Evolutionary conservation across 1,284 basidiomycete genomes (phyloP), one percentile per base, ranked within the genome.

Genomic region (Coriolopsis trogii): DNA sequence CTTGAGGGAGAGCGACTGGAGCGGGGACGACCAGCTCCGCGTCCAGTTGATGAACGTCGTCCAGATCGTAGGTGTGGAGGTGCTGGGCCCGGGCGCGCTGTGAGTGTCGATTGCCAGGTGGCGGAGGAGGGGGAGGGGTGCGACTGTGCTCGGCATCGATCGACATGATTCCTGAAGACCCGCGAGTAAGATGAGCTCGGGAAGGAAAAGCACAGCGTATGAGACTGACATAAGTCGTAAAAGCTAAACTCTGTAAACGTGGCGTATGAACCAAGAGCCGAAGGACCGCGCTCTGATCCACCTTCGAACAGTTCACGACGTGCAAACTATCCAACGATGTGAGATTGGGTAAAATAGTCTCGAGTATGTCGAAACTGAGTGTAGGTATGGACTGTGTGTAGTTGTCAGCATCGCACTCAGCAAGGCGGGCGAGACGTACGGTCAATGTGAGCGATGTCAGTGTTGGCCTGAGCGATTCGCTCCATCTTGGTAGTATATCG

Each of bases 401-500:
- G 16, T 13, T 4, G 3, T 43, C 16, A 46, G 16, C 21, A 21
- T 23, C 4, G 24, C 31, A 5, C 16, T 6, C 5, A 5, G 30
- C 30, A 16, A n/a, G n/a, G n/a, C n/a, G n/a, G n/a, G 16, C 6
- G 16, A 28, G 10, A 71, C 82, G 55, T 60, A 89, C 87, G 60
- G 71, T 80, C 34, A 89, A 63, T 0, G 80, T 80, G 55, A 89
- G 69, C 28, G 69, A 74, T 1, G 71, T 76, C 57, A 89, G 67
- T 0, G 77, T 79, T 9, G 58, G 63, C 36, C 69, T 65, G 37
- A 77, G 64, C 25, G 61, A 59, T 4, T 72, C 62, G 15, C 53
- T 52, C 87, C 87, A 90, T 25, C 56, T 65, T 3, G 86, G 83
- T 16, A 89, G 62, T 9, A 73, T 59, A 59, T 86, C 76, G 46